A percentile compares a stretch with the other conserved stretches of the same genome.
Evolutionary conservation across 192 early-diverging fungal genomes (phyloP).

Genomic region (Podila clonocystis): DNA sequence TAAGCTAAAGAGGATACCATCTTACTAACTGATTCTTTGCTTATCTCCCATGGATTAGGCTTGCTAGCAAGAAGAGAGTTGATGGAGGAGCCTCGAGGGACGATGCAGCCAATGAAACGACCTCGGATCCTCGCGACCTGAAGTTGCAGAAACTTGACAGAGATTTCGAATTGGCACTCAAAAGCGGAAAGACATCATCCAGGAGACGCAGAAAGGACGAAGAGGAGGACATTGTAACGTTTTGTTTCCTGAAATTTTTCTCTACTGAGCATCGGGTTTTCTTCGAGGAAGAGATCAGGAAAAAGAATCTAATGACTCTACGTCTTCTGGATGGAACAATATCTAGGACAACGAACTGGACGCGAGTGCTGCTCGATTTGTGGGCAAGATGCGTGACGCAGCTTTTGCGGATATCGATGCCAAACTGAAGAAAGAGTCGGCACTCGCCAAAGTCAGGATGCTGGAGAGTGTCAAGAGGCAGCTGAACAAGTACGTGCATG

Average conservation of each 20-base stretch:
- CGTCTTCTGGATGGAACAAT: not conserved
- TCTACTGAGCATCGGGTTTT: not conserved
- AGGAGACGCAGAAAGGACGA: conserved; percentile 44
- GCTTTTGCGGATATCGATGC: conserved; percentile 70
- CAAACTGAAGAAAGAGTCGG: conserved; percentile 67
- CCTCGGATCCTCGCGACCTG: conserved; percentile 30
- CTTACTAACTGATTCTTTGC: not conserved
- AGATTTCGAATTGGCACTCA: conserved; percentile 39
- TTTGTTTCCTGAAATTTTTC: not conserved
- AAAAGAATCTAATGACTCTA: not conserved
- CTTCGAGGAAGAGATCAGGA: not conserved
- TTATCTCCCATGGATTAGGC: not conserved
- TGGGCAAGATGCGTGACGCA: conserved; percentile 57
- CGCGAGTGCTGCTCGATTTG: conserved; percentile 31
- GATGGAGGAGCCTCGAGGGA: conserved; percentile 2
- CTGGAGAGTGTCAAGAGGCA: conserved; percentile 62
- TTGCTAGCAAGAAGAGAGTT: conserved; percentile 13
- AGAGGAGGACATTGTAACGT: conserved; percentile 32
- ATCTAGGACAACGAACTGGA: conserved; percentile 34
- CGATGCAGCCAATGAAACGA: conserved; percentile 5
- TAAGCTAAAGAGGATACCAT: not conserved
- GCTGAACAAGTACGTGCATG: conserved; percentile 69
- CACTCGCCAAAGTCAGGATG: conserved; percentile 76
- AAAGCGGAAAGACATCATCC: conserved; percentile 35
- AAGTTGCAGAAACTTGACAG: conserved; percentile 31